Evolutionary conservation across 352 stramenopile genomes (phyloP).

Genomic region (Pythium apleroticum): DNA sequence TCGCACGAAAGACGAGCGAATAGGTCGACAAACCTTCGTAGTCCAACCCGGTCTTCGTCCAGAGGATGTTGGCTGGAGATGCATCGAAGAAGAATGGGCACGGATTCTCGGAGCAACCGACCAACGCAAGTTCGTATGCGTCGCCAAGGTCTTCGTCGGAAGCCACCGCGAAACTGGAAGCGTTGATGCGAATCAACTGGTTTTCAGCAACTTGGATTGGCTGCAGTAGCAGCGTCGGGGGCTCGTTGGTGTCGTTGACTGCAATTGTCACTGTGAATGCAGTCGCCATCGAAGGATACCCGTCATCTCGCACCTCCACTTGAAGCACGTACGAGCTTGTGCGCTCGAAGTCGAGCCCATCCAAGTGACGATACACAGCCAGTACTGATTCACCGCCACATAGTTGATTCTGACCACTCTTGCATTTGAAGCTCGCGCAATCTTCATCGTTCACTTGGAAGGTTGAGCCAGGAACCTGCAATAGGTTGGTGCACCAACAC

Average conservation of each 20-base stretch:
- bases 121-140: slow-evolving; percentile 14
- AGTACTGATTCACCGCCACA: slow-evolving; percentile 21
- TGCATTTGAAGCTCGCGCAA: slow-evolving; percentile 18
- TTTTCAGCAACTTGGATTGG: slow-evolving; percentile 19
- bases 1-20: slow-evolving; percentile 18
- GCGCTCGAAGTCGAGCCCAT: slow-evolving; percentile 30
- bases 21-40: slow-evolving; percentile 22
- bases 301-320: slow-evolving; percentile 24
- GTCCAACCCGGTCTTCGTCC: slow-evolving; percentile 9
- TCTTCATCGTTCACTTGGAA: slow-evolving; percentile 15
- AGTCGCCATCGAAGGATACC: slow-evolving; percentile 18
- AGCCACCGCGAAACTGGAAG: slow-evolving; percentile 17
- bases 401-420: neutral
- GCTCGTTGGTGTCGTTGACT: slow-evolving; percentile 26
- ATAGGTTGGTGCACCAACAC: slow-evolving; percentile 27
- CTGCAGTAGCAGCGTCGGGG: slow-evolving; percentile 20
- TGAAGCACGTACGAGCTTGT: slow-evolving; percentile 15
- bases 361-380: slow-evolving; percentile 25
- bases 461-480: slow-evolving; percentile 11
- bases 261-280: slow-evolving; percentile 16
- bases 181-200: slow-evolving; percentile 10
- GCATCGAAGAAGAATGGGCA: slow-evolving; percentile 28
- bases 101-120: slow-evolving; percentile 22
- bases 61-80: slow-evolving; percentile 1
- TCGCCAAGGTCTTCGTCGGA: slow-evolving; percentile 25